Percentiles rank a stretch among this genome's conserved stretches.
phyloP scores from a whole-genome alignment of 352 stramenopile genomes.

The Globisporangium viniferum region DNA sequence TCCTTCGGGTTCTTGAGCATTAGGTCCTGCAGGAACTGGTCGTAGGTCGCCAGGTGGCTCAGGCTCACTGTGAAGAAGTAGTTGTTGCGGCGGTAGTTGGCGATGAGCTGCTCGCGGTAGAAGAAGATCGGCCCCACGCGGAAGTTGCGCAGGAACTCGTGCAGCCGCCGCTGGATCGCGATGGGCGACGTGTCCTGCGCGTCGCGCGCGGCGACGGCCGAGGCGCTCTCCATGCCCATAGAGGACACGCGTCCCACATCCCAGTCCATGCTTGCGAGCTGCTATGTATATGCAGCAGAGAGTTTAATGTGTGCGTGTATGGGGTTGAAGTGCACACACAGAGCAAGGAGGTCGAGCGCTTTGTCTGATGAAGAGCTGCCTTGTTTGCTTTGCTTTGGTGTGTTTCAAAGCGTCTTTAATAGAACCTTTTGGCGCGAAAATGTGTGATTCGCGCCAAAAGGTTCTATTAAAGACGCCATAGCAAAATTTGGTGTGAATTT shows the following conservation, averaged over 20 bases:
- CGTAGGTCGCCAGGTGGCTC: slow-evolving; percentile 82
- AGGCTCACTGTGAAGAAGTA: slow-evolving; percentile 84
- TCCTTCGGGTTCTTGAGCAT: slow-evolving; percentile 84
- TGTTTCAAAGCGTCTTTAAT: neutral
- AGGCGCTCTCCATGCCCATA: slow-evolving; percentile 75
- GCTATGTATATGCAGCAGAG: neutral
- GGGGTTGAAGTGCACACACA: neutral
- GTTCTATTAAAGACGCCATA: neutral
- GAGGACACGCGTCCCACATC: slow-evolving; percentile 74
- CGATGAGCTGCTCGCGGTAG: slow-evolving; percentile 89
- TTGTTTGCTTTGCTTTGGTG: neutral
- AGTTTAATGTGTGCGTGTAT: neutral
- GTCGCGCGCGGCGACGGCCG: slow-evolving; percentile 42
- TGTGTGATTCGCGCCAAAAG: neutral
- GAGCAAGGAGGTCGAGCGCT: neutral
- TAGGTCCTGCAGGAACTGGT: slow-evolving; percentile 83
- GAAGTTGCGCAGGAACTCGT: slow-evolving; percentile 89
- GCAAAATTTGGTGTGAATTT: too few species aligned
- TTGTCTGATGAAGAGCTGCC: neutral
- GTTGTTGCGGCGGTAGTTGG: slow-evolving; percentile 73
- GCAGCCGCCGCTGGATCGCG: slow-evolving; percentile 58
- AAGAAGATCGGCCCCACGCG: slow-evolving; percentile 82
- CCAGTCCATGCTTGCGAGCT: slow-evolving; percentile 63
- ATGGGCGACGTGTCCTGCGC: slow-evolving; percentile 49
- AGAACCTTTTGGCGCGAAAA: neutral